These are phyloP conservation scores for Verticillium longisporum DNA, from an alignment of 2,329 filamentous ascomycete species.

Conservation along the genomic window DNA sequence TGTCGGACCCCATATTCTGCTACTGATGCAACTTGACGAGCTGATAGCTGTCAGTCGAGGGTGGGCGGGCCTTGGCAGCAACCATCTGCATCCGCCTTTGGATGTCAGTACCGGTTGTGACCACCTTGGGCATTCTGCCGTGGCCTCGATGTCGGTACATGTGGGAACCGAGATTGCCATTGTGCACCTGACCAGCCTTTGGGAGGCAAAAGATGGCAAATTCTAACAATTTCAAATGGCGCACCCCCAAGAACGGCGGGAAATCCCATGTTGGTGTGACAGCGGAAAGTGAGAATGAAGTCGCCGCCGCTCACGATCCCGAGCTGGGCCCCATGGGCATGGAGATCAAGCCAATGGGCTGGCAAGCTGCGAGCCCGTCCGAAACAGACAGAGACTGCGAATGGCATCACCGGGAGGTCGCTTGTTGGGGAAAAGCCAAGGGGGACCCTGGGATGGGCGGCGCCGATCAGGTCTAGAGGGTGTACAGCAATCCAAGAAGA, in stretches of 20 bases:
- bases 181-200: background rate
- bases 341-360: background rate
- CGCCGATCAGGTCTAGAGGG: background rate
- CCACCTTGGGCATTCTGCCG: background rate
- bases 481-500: background rate
- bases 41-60: too few relatives aligned
- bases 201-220: background rate
- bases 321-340: background rate
- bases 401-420: background rate
- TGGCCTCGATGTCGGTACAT: background rate
- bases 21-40: too few relatives aligned
- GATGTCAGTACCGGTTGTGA: too few relatives aligned
- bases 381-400: background rate
- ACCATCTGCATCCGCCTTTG: background rate
- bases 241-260: background rate
- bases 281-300: background rate
- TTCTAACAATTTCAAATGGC: background rate
- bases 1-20: too few relatives aligned
- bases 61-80: too few relatives aligned
- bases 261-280: background rate
- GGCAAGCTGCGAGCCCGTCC: background rate
- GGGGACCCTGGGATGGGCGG: background rate
- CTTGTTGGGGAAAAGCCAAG: background rate
- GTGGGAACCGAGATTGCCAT: background rate
- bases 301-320: background rate